Evolutionary conservation across 2,329 filamentous ascomycete species (phyloP), one percentile per base, ranked within the genome.

Genomic region (Echinosphaeria canescens): DNA sequence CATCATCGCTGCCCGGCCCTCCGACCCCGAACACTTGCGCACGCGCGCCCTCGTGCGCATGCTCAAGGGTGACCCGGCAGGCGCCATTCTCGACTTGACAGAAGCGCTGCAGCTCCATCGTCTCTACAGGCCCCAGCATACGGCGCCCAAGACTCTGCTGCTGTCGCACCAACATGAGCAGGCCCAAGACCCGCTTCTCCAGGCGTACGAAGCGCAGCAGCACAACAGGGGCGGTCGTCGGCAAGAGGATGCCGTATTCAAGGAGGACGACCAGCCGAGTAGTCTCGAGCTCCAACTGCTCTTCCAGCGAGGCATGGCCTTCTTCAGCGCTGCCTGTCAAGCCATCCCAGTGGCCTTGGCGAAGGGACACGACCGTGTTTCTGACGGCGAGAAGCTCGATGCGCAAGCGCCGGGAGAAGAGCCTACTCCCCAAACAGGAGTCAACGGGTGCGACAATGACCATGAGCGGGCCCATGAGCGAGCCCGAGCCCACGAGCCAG

Each of bases 31-130:
- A 33, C 65, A 71, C 2, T 49, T 78, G 36, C 60, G 80, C 25
- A 88, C 80, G 0, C 58, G 76, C 33, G 79, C 76, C 8, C 60
- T 78, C 24, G 74, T 80, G 17, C 68, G 67, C 35, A 62, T 75
- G 29, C 80, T 84, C 50, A 81, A 79, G 41, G 63, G 73, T 12
- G 75, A 88, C 42, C 72, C 62, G 38, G 55, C 68, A 10, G 73
- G 71, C 13, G 76, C 79, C 4, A 63, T 60, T 3, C 54, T 61
- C 31, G 80, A 90, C 45, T 49, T 85, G 34, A 79, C 73, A 0
- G 55, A 60, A 22, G 78, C 74, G 2, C 48, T 88, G 33, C 50
- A 50, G 4, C 44, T 62, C 4, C 55, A 54, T 30, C 59, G 65
- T 15, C 53, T 60, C 19, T 56, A 62, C 30, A 53, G 55, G 30